Conservation (phyloP, 2,329 filamentous ascomycete genomes). For the Amauroascus niger region DNA sequence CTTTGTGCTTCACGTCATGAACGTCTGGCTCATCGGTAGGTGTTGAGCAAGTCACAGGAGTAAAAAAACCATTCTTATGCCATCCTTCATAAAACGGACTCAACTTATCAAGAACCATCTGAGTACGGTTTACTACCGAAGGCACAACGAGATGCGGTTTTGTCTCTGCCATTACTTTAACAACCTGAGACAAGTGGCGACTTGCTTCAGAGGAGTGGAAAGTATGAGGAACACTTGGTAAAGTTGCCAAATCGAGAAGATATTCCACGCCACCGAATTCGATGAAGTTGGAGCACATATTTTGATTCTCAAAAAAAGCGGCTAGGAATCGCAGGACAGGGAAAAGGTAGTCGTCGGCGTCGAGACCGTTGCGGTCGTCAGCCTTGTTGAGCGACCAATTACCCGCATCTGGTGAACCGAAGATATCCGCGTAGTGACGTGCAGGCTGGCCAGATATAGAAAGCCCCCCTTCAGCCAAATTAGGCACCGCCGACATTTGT, state of each 20-base stretch:
- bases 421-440: constrained; percentile 7
- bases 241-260: constrained; percentile 71
- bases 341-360: constrained; percentile 60
- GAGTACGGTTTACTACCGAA: constrained; percentile 64
- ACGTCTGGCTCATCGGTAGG: constrained; percentile 20
- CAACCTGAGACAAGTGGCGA: constrained; percentile 60
- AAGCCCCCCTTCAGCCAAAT: constrained; percentile 19
- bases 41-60: constrained; percentile 45
- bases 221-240: constrained; percentile 68
- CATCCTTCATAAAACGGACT: constrained; percentile 53
- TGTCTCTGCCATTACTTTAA: constrained; percentile 68
- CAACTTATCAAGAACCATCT: constrained; percentile 58
- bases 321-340: constrained; percentile 67
- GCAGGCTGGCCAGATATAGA: constrained; percentile 11
- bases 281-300: constrained; percentile 64
- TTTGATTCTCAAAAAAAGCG: constrained; percentile 65
- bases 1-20: constrained; percentile 43
- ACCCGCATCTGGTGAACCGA: constrained; percentile 21
- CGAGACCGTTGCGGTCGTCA: constrained; percentile 42
- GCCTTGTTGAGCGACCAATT: constrained; percentile 38
- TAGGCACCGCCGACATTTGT: constrained; percentile 22
- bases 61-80: constrained; percentile 54
- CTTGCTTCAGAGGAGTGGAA: constrained; percentile 59
- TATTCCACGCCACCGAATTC: constrained; percentile 71
- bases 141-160: constrained; percentile 74